Base-by-base conservation (phyloP, 345 rosid genomes). In the Atalantia buxifolia region DNA sequence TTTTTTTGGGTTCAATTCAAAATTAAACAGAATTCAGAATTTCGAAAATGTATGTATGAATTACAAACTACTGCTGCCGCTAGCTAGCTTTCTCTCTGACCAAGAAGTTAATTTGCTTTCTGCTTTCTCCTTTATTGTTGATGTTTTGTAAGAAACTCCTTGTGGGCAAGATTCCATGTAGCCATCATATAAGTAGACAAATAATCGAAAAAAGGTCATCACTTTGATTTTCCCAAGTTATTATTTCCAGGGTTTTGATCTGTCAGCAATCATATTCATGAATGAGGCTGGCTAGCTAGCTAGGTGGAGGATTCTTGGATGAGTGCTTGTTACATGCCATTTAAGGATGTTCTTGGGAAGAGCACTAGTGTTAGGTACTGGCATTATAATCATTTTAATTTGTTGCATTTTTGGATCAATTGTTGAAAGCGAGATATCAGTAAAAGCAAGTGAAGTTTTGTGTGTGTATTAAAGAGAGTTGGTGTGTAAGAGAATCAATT, bases 121-220 rank as follows among this genome's bases (percentile, higher is more conserved):
- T 42, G 45, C 8, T 25, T 33, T 42, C 55, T 66, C 38, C 30
- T 79, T 76, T 84, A 2, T 59, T 22, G 25, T n/a, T 59, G 27
- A 48, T 81, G 42, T 69, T 66, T 79, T 82, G 81, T 53, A 50
- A 64, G 36, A 74, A 79, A 72, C 82, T 69, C 36, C 10, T 60
- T 25, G 59, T 75, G 69, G 77, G 50, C 69, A 83, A 85, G 89
- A 86, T 80, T 82, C 87, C 81, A 78, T 40, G 69, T 68, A 66
- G 77, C 86, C 77, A 79, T 86, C 80, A 65, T n/a, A 71, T 79
- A 7, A 30, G 62, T 77, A 33, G 76, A 40, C 74, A 77, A 69
- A 72, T 27, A 42, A 77, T 77, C 72, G 73, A 78, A 19, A 45
- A 82, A 56, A 80, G 35, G 66, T 76, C 78, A 76, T 21, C 45